Percentiles rank a stretch among this genome's conserved stretches.
These are phyloP conservation scores for Paraphaeosphaeria sporulosa DNA, from an alignment of 2,329 filamentous ascomycete genomes.

Conservation along the genomic window DNA sequence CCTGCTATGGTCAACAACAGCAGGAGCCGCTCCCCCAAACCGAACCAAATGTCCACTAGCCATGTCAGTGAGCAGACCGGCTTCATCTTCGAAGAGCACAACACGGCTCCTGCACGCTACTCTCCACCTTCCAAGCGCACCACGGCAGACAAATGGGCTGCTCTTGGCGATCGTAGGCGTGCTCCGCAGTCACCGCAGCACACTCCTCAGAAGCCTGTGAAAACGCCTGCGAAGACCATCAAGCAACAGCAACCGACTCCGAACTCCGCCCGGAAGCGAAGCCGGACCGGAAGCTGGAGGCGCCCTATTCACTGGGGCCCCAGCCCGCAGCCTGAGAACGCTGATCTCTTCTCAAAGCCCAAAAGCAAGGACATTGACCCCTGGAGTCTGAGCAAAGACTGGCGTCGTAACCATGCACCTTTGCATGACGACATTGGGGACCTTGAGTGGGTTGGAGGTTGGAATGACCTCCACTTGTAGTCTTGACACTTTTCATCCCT, in stretches of 20 bases:
- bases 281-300: slow-evolving; percentile 48
- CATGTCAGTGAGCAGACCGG: slow-evolving; percentile 72
- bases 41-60: slow-evolving; percentile 59
- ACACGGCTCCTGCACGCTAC: slow-evolving; percentile 57
- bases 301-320: slow-evolving; percentile 46
- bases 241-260: slow-evolving; percentile 42
- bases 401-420: slow-evolving; percentile 54
- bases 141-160: slow-evolving; percentile 85
- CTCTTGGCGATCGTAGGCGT: slow-evolving; percentile 82
- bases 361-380: slow-evolving; percentile 41
- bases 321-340: slow-evolving; percentile 44
- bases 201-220: slow-evolving; percentile 53
- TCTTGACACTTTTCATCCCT: slow-evolving; percentile 52
- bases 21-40: slow-evolving; percentile 48
- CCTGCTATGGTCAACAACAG: slow-evolving; percentile 61
- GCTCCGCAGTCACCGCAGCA: slow-evolving; percentile 61
- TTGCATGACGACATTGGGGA: slow-evolving; percentile 73
- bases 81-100: slow-evolving; percentile 76
- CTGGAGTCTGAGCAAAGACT: slow-evolving; percentile 58
- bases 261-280: slow-evolving; percentile 48
- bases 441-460: slow-evolving; percentile 94
- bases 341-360: slow-evolving; percentile 45
- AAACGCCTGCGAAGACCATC: slow-evolving; percentile 41
- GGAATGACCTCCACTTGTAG: slow-evolving; percentile 75
- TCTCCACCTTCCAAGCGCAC: slow-evolving; percentile 72